Evolutionary conservation across 169 alveolate genomes (phyloP).

Genomic region (Hepatocystis sp.): DNA sequence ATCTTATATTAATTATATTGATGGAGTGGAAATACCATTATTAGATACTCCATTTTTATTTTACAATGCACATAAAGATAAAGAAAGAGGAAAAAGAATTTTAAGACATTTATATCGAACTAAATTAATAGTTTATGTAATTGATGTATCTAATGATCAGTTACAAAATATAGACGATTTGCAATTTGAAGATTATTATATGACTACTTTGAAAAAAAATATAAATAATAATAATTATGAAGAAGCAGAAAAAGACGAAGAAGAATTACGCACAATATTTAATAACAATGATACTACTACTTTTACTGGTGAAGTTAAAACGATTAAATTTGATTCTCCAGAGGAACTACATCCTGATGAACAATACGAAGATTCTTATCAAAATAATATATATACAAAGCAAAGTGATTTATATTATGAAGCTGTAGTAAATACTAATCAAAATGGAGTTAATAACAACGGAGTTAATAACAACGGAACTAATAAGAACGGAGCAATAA

Average conservation of each 20-base stretch:
- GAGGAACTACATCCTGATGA: too few species aligned
- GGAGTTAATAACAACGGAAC: too few species aligned
- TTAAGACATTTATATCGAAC: slow-evolving; percentile 83
- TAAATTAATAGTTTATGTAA: slow-evolving; percentile 81
- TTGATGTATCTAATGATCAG: slow-evolving; percentile 78
- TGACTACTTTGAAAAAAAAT: slow-evolving; percentile 1
- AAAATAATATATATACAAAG: not conserved
- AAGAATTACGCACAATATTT: too few species aligned
- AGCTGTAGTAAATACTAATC: not conserved
- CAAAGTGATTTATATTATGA: too few species aligned
- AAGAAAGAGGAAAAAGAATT: slow-evolving; percentile 51
- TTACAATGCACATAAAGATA: slow-evolving; percentile 71
- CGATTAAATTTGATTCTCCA: too few species aligned
- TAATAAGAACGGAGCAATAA: too few species aligned
- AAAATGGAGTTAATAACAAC: not conserved
- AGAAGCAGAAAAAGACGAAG: not conserved
- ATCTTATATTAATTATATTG: slow-evolving; percentile 82
- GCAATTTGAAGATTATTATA: slow-evolving; percentile 37
- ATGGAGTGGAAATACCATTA: slow-evolving; percentile 84
- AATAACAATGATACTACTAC: too few species aligned
- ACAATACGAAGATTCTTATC: not conserved
- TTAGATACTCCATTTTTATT: slow-evolving; percentile 84
- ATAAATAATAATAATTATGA: not conserved
- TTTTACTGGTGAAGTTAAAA: too few species aligned
- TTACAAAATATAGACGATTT: slow-evolving; percentile 55